A percentile compares a stretch with the other conserved stretches of the same genome.
phyloP scores from a whole-genome alignment of 768 basidiomycete genomes.

The Daedaleopsis sinensis region DNA sequence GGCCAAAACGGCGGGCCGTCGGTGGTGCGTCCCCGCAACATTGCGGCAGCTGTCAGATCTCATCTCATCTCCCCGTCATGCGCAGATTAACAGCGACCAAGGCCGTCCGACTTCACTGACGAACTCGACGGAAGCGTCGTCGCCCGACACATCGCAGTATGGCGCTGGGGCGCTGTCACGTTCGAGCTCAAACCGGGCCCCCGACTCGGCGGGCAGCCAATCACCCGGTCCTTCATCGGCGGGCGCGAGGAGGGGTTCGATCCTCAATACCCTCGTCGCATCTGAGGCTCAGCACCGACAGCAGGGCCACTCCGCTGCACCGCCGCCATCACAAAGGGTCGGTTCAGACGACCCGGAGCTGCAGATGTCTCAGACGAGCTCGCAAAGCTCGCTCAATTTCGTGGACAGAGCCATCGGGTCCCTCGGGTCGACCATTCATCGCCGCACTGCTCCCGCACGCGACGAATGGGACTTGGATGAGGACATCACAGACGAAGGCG shows the following conservation, averaged over 20 bases:
- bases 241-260: conserved; percentile 11
- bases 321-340: conserved; percentile 8
- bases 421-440: too few species aligned
- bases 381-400: too few species aligned
- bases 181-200: conserved; percentile 12
- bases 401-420: too few species aligned
- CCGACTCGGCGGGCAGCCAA: conserved; percentile 16
- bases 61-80: not conserved
- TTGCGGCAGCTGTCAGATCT: not conserved
- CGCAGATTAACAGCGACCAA: conserved; percentile 6
- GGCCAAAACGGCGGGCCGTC: conserved; percentile 39
- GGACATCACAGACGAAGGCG: too few species aligned
- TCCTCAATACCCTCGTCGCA: conserved; percentile 6
- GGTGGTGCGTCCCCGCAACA: conserved; percentile 13
- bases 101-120: conserved; percentile 13
- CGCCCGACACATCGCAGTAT: conserved; percentile 16
- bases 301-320: conserved; percentile 16
- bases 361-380: too few species aligned
- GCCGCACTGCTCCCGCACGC: too few species aligned
- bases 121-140: conserved; percentile 13
- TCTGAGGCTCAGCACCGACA: conserved; percentile 17
- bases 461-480: too few species aligned
- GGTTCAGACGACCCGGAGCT: too few species aligned
- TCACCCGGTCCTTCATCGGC: conserved; percentile 14
- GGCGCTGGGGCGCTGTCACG: conserved; percentile 10